phyloP scores from a whole-genome alignment of 768 basidiomycete species.

The Tulasnella sp. region DNA sequence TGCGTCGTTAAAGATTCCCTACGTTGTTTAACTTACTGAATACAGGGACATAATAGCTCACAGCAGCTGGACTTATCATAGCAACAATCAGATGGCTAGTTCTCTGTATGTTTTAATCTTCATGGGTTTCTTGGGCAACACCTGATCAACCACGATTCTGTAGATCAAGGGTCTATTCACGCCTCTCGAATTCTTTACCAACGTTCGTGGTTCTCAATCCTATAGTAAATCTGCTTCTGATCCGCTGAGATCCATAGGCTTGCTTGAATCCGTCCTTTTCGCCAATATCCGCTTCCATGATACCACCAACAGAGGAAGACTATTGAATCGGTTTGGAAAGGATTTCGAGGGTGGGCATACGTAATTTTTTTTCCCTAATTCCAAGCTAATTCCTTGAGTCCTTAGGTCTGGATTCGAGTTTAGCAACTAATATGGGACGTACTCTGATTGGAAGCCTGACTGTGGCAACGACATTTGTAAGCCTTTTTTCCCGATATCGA shows the following conservation, averaged over 20 bases:
- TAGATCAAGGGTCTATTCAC: conserved; percentile 68
- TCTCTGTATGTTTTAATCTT: no score
- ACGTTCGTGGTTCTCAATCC: no score
- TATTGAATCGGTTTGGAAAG: conserved; percentile 77
- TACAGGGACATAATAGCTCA: neutral
- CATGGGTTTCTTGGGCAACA: no score
- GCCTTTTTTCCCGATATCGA: no score
- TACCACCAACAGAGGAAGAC: conserved; percentile 71
- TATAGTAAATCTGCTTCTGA: no score
- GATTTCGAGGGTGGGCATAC: conserved; percentile 64
- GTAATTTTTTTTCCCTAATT: conserved; percentile 24
- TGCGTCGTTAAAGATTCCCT: conserved; percentile 24
- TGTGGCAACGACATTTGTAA: conserved; percentile 52
- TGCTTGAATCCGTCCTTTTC: conserved; percentile 71
- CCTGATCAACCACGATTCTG: no score
- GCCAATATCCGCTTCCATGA: conserved; percentile 89
- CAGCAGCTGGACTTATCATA: conserved; percentile 35
- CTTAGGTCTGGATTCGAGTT: conserved; percentile 69
- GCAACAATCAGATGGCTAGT: conserved; percentile 54
- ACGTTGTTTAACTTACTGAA: neutral
- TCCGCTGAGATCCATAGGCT: no score
- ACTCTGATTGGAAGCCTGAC: conserved; percentile 58
- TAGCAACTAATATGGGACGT: conserved; percentile 76
- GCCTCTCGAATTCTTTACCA: conserved; percentile 70
- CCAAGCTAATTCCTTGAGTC: no score